Evolutionary conservation across 306 rosid species (phyloP).

Genomic region (Acmispon strigosus): DNA sequence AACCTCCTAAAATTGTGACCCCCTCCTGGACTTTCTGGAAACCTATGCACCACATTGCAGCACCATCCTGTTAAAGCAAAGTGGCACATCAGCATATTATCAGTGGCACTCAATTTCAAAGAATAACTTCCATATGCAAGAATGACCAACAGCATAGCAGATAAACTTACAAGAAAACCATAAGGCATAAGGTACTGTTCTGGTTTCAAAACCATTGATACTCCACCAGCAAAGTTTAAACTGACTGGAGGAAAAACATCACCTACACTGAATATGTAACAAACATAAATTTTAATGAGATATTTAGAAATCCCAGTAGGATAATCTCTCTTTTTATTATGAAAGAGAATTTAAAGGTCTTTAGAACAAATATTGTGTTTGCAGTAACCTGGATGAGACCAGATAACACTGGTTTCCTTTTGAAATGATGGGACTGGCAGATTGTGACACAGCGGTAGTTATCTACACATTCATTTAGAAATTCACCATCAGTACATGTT

Average conservation of each 20-base stretch:
- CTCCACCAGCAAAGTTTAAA: conserved; percentile 80
- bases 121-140: conserved; percentile 5
- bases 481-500: conserved; percentile 13
- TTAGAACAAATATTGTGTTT: conserved; percentile 4
- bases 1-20: conserved; percentile 85
- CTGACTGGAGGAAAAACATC: conserved; percentile 74
- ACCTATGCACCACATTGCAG: conserved; percentile 81
- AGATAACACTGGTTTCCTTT: conserved; percentile 85
- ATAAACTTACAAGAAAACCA: conserved; percentile 51
- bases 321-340: background rate
- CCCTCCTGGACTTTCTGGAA: conserved; percentile 77
- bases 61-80: conserved; percentile 50
- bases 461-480: conserved; percentile 42
- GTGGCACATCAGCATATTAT: conserved; percentile 6
- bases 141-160: background rate
- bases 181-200: conserved; percentile 69
- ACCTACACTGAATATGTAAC: conserved; percentile 47
- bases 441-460: conserved; percentile 63
- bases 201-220: conserved; percentile 86
- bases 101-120: conserved; percentile 13
- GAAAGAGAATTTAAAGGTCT: background rate
- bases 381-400: conserved; percentile 62
- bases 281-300: conserved; percentile 26
- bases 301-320: background rate
- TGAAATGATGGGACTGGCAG: conserved; percentile 44